Conservation (phyloP, 805 yeast genomes). For the Tetrapisispora iriomotensis region DNA sequence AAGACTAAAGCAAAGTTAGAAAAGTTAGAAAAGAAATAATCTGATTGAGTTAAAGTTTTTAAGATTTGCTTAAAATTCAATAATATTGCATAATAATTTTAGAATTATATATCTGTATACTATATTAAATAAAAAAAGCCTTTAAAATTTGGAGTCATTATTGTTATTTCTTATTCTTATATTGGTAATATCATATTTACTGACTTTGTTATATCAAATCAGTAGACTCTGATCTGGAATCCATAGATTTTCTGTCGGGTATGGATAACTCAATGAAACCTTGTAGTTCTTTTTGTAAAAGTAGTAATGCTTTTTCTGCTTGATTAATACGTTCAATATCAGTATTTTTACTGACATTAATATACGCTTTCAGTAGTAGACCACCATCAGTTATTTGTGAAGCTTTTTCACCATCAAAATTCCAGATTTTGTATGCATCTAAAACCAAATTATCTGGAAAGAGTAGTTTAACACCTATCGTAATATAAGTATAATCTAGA, state of each 20-base stretch:
- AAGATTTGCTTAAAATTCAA: background rate
- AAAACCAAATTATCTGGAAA: constrained; percentile 23
- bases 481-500: constrained; percentile 34
- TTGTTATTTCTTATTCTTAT: too few species aligned
- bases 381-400: constrained; percentile 45
- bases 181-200: too few species aligned
- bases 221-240: constrained; percentile 44
- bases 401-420: constrained; percentile 22
- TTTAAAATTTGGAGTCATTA: too few species aligned
- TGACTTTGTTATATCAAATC: constrained; percentile 8
- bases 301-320: constrained; percentile 53
- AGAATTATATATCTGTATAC: constrained; percentile 2
- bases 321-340: constrained; percentile 63
- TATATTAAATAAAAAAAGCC: constrained; percentile 1
- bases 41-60: background rate
- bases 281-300: constrained; percentile 52
- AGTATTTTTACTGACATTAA: constrained; percentile 62
- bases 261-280: constrained; percentile 60
- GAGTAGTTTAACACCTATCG: constrained; percentile 23
- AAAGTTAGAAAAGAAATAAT: constrained; percentile 19
- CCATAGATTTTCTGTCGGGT: constrained; percentile 77
- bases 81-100: constrained; percentile 2
- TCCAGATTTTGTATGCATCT: constrained; percentile 25
- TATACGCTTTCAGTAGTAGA: constrained; percentile 52
- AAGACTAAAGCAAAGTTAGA: constrained; percentile 47